These are phyloP conservation scores for Rhodofomes roseus DNA, from an alignment of 1,284 basidiomycete species.

Conservation along the genomic window DNA sequence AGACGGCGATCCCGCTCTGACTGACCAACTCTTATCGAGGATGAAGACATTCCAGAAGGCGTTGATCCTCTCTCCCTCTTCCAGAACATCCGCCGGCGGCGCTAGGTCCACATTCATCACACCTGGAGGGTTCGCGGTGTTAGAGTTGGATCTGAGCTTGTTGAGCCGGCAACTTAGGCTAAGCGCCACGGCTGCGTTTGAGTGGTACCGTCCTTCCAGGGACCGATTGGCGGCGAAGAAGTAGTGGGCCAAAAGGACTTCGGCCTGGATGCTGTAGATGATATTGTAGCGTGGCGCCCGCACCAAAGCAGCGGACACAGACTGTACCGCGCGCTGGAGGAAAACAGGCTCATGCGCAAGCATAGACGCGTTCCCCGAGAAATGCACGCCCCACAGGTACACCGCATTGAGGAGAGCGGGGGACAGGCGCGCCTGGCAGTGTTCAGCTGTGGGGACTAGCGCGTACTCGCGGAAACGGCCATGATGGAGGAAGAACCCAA, in stretches of 20 bases:
- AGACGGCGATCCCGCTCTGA: slow-evolving; percentile 34
- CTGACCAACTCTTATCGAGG: slow-evolving; percentile 41
- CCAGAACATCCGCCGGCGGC: slow-evolving; percentile 27
- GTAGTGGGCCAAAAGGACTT: slow-evolving; percentile 42
- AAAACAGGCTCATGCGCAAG: slow-evolving; percentile 21
- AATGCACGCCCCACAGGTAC: slow-evolving; percentile 27
- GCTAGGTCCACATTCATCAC: slow-evolving; percentile 13
- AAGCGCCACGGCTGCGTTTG: slow-evolving; percentile 37
- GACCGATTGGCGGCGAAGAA: slow-evolving; percentile 37
- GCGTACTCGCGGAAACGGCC: slow-evolving; percentile 16
- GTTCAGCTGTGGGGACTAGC: slow-evolving; percentile 13
- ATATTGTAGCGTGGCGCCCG: slow-evolving; percentile 31
- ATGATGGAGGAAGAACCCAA: slow-evolving; percentile 35
- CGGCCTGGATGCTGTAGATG: slow-evolving; percentile 41
- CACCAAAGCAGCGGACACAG: slow-evolving; percentile 26
- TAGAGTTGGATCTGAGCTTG: slow-evolving; percentile 23
- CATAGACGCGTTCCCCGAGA: slow-evolving; percentile 18
- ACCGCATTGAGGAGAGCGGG: slow-evolving; percentile 26
- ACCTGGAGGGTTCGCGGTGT: slow-evolving; percentile 5
- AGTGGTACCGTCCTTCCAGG: slow-evolving; percentile 42
- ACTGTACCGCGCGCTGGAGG: slow-evolving; percentile 26
- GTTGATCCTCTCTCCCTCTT: slow-evolving; percentile 41
- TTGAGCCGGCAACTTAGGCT: slow-evolving; percentile 32
- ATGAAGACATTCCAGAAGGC: slow-evolving; percentile 43
- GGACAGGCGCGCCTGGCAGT: slow-evolving; percentile 16